Percentiles rank a stretch among this genome's conserved stretches.
Conservation (phyloP, 2,329 filamentous ascomycete species). For the Epichloe sibirici region DNA sequence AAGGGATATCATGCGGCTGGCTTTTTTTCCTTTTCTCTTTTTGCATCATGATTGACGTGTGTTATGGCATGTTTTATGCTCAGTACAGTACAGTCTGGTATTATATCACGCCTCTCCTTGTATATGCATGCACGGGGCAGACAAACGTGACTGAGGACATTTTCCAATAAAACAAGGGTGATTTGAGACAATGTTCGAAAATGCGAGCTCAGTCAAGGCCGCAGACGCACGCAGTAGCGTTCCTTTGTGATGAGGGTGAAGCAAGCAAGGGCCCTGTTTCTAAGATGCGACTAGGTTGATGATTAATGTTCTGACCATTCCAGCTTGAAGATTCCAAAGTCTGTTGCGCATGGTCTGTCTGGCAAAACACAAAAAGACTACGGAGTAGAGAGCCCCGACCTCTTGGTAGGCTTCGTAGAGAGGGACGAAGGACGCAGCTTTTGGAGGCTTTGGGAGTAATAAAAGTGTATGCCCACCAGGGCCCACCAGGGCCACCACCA, state of each 20-base stretch:
- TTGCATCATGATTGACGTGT: slow-evolving; percentile 22
- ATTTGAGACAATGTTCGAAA: background rate
- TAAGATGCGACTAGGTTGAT: no score
- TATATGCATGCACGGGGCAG: background rate
- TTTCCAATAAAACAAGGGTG: background rate
- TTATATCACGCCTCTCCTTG: slow-evolving; percentile 1
- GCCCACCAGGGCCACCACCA: no score
- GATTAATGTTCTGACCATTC: no score
- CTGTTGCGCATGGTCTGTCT: background rate
- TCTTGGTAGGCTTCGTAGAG: no score
- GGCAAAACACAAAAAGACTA: no score
- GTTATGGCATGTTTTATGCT: slow-evolving; percentile 11
- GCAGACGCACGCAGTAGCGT: background rate
- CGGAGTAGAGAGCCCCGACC: no score
- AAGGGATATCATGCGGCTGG: slow-evolving; percentile 26
- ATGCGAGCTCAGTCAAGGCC: background rate
- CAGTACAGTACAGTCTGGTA: slow-evolving; percentile 5
- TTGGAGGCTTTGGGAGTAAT: no score
- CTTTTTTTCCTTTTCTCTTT: slow-evolving; percentile 17
- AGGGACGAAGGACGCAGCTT: no score
- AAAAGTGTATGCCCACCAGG: no score
- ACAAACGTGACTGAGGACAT: background rate
- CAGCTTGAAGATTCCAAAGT: background rate
- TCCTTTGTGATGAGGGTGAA: no score
- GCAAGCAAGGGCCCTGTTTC: no score